A percentile compares a stretch with the other conserved stretches of the same genome.
Evolutionary conservation across 2,329 filamentous ascomycete species (phyloP).

Genomic region (Fusarium nelsonii): DNA sequence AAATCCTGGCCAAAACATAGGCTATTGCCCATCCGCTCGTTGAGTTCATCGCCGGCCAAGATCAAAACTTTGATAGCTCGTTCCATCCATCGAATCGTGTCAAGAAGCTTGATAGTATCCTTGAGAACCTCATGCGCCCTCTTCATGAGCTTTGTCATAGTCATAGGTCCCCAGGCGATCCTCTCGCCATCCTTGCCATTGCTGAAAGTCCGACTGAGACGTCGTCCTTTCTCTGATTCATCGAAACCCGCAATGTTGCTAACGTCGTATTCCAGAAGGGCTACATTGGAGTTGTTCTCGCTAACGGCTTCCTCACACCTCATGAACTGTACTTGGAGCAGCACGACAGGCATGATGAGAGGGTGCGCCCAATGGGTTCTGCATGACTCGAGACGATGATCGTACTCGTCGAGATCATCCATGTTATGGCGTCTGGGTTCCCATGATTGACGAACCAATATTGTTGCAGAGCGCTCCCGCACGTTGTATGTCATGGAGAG

Average conservation of each 20-base stretch:
- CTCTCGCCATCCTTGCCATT: conserved; percentile 43
- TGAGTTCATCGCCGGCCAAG: conserved; percentile 58
- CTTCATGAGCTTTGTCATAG: conserved; percentile 62
- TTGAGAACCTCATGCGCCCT: conserved; percentile 61
- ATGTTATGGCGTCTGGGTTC: conserved; percentile 57
- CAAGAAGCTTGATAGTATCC: conserved; percentile 59
- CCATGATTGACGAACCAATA: conserved; percentile 59
- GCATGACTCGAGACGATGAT: conserved; percentile 59
- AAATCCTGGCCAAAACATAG: conserved; percentile 41
- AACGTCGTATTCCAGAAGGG: conserved; percentile 57
- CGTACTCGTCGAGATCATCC: conserved; percentile 61
- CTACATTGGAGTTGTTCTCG: conserved; percentile 59
- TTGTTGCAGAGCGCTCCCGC: conserved; percentile 54
- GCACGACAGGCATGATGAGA: conserved; percentile 59
- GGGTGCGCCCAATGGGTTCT: conserved; percentile 61
- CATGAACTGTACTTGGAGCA: conserved; percentile 61
- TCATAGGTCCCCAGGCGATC: conserved; percentile 55
- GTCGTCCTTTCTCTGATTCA: conserved; percentile 46
- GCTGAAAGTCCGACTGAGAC: conserved; percentile 41
- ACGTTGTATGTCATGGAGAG: conserved; percentile 61
- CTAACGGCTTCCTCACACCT: conserved; percentile 60
- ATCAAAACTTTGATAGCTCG: conserved; percentile 59
- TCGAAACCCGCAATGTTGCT: conserved; percentile 59
- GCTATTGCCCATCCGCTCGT: conserved; percentile 48
- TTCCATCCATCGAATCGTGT: conserved; percentile 63